Evolutionary conservation across 2,329 filamentous ascomycete species (phyloP).

Genomic region (Harringtonia lauricola): DNA sequence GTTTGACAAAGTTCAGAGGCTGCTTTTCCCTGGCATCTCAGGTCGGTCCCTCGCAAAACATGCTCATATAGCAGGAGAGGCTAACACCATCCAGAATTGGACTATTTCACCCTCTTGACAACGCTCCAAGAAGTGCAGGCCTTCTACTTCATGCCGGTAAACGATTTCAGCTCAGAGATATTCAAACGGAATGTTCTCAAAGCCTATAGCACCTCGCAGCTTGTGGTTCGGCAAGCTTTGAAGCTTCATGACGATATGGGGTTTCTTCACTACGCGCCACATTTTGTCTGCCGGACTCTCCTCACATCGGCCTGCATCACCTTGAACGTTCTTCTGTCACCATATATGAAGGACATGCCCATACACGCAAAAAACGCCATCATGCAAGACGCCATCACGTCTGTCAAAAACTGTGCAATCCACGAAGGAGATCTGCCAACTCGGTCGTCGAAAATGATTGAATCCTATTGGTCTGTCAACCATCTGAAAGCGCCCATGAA

Average conservation of each 20-base stretch:
- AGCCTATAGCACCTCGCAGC: conserved; percentile 35
- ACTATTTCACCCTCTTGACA: conserved; percentile 35
- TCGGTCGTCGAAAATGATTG: conserved; percentile 33
- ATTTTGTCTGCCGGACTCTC: conserved; percentile 36
- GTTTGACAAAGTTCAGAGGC: conserved; percentile 33
- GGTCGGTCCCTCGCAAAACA: conserved; percentile 24
- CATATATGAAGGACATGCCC: conserved; percentile 24
- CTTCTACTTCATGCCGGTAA: conserved; percentile 38
- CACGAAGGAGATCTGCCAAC: conserved; percentile 37
- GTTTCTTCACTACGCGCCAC: conserved; percentile 35
- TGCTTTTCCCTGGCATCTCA: conserved; percentile 34
- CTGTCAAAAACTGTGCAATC: conserved; percentile 31
- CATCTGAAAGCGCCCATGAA: conserved; percentile 26
- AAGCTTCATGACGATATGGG: conserved; percentile 27
- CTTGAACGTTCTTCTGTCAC: conserved; percentile 33
- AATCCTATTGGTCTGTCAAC: conserved; percentile 34
- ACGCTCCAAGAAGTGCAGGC: conserved; percentile 41
- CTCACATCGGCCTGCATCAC: conserved; percentile 34
- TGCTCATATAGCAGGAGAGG: not conserved
- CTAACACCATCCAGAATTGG: conserved; percentile 26
- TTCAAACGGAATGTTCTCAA: conserved; percentile 34
- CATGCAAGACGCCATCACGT: conserved; percentile 20
- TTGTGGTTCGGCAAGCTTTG: conserved; percentile 30
- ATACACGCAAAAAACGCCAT: conserved; percentile 17
- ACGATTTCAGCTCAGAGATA: conserved; percentile 24